Percentiles rank a stretch among this genome's conserved stretches.
Conservation (phyloP, 1,284 basidiomycete genomes). For the Puccinia triticina region DNA sequence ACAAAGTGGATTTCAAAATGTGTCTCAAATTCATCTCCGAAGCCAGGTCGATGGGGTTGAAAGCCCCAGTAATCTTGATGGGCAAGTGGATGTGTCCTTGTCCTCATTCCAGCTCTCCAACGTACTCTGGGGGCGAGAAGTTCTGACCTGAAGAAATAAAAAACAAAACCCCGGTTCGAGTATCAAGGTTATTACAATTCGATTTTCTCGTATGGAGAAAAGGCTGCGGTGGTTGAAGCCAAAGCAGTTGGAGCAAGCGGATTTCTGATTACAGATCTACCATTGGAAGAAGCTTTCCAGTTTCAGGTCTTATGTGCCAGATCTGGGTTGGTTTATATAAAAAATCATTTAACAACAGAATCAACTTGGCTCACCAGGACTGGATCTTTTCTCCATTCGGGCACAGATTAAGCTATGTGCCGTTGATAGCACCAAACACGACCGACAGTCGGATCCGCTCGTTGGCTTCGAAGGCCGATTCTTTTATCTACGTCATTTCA, state of each 20-base stretch:
- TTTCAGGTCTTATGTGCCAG: slow-evolving; percentile 86
- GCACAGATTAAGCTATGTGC: slow-evolving; percentile 87
- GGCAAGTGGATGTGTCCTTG: slow-evolving; percentile 62
- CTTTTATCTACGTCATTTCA: slow-evolving; percentile 95
- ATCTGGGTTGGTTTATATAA: slow-evolving; percentile 67
- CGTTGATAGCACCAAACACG: slow-evolving; percentile 92
- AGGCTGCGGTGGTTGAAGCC: slow-evolving; percentile 86
- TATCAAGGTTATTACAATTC: slow-evolving; percentile 90
- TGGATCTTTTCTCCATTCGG: slow-evolving; percentile 59
- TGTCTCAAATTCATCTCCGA: slow-evolving; percentile 77
- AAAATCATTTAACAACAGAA: background rate
- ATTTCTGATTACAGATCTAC: slow-evolving; percentile 96
- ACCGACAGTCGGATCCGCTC: slow-evolving; percentile 83
- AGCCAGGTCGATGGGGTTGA: slow-evolving; percentile 79
- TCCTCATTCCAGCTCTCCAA: slow-evolving; percentile 57
- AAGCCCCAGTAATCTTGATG: slow-evolving; percentile 87
- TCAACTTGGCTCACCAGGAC: slow-evolving; percentile 72
- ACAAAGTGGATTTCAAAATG: slow-evolving; percentile 74
- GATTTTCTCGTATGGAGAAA: slow-evolving; percentile 89
- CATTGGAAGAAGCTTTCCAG: slow-evolving; percentile 89
- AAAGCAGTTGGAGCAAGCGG: slow-evolving; percentile 88
- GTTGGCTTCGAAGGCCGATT: slow-evolving; percentile 87
- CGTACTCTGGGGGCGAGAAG: background rate
- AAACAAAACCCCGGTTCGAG: background rate
- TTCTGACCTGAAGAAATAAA: background rate